Evolutionary conservation across 306 rosid genomes (phyloP), one percentile per base, ranked within the genome.

Genomic region (Neltuma alba): DNA sequence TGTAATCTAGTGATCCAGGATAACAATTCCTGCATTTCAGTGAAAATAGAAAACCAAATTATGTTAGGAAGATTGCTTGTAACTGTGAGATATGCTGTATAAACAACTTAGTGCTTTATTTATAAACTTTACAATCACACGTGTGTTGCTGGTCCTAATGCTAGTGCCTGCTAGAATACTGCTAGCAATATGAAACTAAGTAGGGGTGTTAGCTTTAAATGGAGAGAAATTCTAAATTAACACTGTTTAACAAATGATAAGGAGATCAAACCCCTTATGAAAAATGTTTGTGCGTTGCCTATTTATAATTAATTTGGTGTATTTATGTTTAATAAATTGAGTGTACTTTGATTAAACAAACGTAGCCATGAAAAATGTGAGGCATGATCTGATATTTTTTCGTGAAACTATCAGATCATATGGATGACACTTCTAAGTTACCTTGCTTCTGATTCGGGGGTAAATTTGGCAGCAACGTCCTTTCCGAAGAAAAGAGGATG

Each of bases 401-500:
- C 31, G 14, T 68, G 28, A 16, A 69, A 40, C 34, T 54, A 15
- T 34, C 3, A 48, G 18, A 33, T 72, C 15, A 58, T 23, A 18
- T 33, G 65, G 47, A 72, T 64, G 64, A 64, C 16, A 62, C 27
- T n/a, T 63, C 15, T 16, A 47, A 20, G 52, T 76, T 82, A 94
- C 97, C 97, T 92, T 85, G 98, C 97, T 87, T 94, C 97, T 18
- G 92, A 85, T 71, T 34, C 55, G 72, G 97, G 97, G 8, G 90
- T 81, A 68, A 88, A 92, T 45, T 79, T 84, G 45, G 89, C 84
- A 40, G 97, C 92, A n/a, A 82, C 86, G 50, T 89, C 89, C 76
- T 86, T 77, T 69, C 94, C n/a, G n/a, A n/a, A n/a, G n/a, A n/a
- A n/a, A n/a, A n/a, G n/a, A n/a, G n/a, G n/a, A n/a, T n/a, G n/a